Base-by-base conservation (phyloP, 495 filamentous ascomycete genomes). In the Hypoxylon rickii region DNA sequence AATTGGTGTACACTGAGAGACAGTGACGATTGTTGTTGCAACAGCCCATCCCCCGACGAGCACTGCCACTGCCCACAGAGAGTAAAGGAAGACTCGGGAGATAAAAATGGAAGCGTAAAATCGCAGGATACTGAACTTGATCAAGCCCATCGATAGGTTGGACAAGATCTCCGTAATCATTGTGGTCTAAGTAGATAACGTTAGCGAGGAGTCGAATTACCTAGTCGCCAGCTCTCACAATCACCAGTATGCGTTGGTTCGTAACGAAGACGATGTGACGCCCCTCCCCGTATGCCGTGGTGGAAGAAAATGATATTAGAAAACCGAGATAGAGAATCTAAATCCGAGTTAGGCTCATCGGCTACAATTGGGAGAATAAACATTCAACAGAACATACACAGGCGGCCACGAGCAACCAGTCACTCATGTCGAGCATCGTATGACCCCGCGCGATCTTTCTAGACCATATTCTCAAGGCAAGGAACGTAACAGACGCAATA, bases 391-490 rank as follows among this genome's bases (percentile, higher is more conserved):
- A n/a, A n/a, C n/a, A 26, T 17, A 58, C 44, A 45, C 55, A 40
- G 32, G 46, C 47, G n/a, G 58, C 22, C 13, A 60, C 11, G 15
- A 63, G 7, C 15, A 66, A 22, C 45, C 51, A 47, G 33, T 62
- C 58, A n/a, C 47, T n/a, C n/a, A n/a, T n/a, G n/a, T n/a, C n/a
- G n/a, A n/a, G n/a, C n/a, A n/a, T n/a, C n/a, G n/a, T n/a, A n/a
- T n/a, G n/a, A n/a, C n/a, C n/a, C n/a, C n/a, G n/a, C n/a, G n/a
- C n/a, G n/a, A n/a, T n/a, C n/a, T n/a, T n/a, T n/a, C n/a, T n/a
- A n/a, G n/a, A n/a, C n/a, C n/a, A n/a, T n/a, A n/a, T n/a, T n/a
- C n/a, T n/a, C n/a, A n/a, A 20, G 8, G 40, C 22, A 12, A 57
- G 7, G 12, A 62, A 43, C 12, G 39, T 22, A 12, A 19, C 11